Evolutionary conservation across 805 yeast species (phyloP).

Genomic region (Monosporozyma aerobia): DNA sequence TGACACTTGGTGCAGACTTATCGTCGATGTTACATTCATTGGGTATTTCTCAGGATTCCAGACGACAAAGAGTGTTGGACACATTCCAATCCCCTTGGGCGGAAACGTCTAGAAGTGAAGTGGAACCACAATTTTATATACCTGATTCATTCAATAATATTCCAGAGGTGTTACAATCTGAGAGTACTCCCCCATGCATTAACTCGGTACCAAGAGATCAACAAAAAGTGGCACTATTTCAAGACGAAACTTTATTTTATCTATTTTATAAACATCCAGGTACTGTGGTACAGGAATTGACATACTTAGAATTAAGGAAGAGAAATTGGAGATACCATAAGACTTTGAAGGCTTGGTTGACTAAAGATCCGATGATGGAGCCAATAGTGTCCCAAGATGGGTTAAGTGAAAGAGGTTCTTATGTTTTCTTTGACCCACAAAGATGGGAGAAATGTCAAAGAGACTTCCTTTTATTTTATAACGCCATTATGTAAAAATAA

Average conservation of each 20-base stretch:
- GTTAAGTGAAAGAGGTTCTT: slow-evolving; percentile 78
- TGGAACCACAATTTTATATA: slow-evolving; percentile 68
- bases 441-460: slow-evolving; percentile 90
- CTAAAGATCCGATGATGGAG: slow-evolving; percentile 84
- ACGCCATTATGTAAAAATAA: slow-evolving; percentile 44
- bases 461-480: slow-evolving; percentile 52
- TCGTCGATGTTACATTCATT: slow-evolving; percentile 28
- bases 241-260: slow-evolving; percentile 88
- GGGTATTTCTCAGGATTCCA: slow-evolving; percentile 22
- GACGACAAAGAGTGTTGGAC: slow-evolving; percentile 26
- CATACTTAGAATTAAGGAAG: slow-evolving; percentile 81
- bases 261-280: slow-evolving; percentile 90
- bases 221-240: slow-evolving; percentile 50
- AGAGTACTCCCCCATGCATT: slow-evolving; percentile 25
- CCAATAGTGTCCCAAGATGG: slow-evolving; percentile 74
- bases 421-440: slow-evolving; percentile 90
- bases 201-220: slow-evolving; percentile 29
- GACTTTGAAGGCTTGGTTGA: slow-evolving; percentile 91
- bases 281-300: slow-evolving; percentile 86
- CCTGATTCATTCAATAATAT: slow-evolving; percentile 47
- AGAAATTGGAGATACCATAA: slow-evolving; percentile 97
- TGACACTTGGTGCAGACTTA: slow-evolving; percentile 29
- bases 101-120: slow-evolving; percentile 82
- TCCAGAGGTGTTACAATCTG: slow-evolving; percentile 25
- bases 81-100: slow-evolving; percentile 91